Percentiles rank a stretch among this genome's conserved stretches.
Evolutionary conservation across 106 monocot genomes (phyloP).

Genomic region (Narthecium ossifragum): DNA sequence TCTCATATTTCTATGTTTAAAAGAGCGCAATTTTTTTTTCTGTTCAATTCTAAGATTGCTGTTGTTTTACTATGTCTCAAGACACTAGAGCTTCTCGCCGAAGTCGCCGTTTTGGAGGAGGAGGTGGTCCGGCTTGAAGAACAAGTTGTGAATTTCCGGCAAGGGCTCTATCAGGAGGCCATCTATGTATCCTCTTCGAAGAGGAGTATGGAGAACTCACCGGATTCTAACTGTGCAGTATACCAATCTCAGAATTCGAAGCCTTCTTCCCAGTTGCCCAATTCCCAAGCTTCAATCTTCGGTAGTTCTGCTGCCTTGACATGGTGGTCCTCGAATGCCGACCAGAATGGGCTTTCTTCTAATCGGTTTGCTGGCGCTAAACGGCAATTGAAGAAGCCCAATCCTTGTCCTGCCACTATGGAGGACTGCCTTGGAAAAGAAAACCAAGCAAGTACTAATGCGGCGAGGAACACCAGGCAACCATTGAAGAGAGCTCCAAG

Average conservation of each 20-base stretch:
- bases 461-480: slow-evolving; percentile 25
- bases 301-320: slow-evolving; percentile 6
- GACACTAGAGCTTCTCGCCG: slow-evolving; percentile 91
- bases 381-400: slow-evolving; percentile 19
- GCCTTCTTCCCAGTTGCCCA: neutral
- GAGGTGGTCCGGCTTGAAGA: slow-evolving; percentile 95
- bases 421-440: slow-evolving; percentile 46
- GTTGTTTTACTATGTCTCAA: slow-evolving; percentile 20
- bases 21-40: neutral
- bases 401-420: neutral
- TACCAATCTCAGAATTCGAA: slow-evolving; percentile 7
- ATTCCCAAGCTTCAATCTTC: slow-evolving; percentile 7
- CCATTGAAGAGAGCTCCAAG: slow-evolving; percentile 31
- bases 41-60: slow-evolving; percentile 6
- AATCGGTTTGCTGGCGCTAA: slow-evolving; percentile 19
- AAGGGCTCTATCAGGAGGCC: slow-evolving; percentile 82
- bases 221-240: slow-evolving; percentile 5
- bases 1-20: neutral
- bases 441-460: slow-evolving; percentile 35
- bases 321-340: slow-evolving; percentile 6
- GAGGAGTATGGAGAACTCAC: slow-evolving; percentile 26
- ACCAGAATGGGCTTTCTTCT: slow-evolving; percentile 10
- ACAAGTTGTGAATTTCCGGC: slow-evolving; percentile 79
- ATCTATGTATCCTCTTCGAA: slow-evolving; percentile 51
- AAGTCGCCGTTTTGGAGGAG: slow-evolving; percentile 90